A percentile compares a stretch with the other conserved stretches of the same genome.
Evolutionary conservation across 192 early-diverging fungal genomes (phyloP).

Genomic region (Chytriomyces sp.): DNA sequence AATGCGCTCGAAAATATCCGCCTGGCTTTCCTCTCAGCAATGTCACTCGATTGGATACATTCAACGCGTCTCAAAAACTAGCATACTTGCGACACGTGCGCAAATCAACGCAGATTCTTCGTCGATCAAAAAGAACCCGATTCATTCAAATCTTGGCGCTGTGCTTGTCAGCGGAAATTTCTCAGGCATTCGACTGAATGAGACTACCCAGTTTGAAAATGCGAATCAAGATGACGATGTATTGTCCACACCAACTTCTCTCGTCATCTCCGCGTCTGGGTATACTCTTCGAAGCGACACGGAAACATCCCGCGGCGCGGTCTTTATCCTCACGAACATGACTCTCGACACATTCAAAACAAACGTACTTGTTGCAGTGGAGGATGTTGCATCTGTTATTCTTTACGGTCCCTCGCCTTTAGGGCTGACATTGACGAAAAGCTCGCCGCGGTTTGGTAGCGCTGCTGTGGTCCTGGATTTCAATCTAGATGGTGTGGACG

Average conservation of each 20-base stretch:
- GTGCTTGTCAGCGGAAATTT: constrained; percentile 73
- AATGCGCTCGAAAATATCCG: not conserved
- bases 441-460: constrained; percentile 70
- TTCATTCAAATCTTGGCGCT: constrained; percentile 70
- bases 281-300: constrained; percentile 30
- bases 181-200: constrained; percentile 41
- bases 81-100: not conserved
- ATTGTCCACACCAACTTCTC: not conserved
- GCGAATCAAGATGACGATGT: not conserved
- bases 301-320: constrained; percentile 22
- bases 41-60: constrained; percentile 17
- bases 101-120: too few species aligned
- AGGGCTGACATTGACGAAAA: too few species aligned
- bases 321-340: constrained; percentile 37
- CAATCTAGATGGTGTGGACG: constrained; percentile 86
- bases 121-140: not conserved
- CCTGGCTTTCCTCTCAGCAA: not conserved
- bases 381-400: constrained; percentile 1
- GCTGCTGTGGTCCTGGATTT: constrained; percentile 78
- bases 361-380: not conserved
- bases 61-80: constrained; percentile 9
- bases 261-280: constrained; percentile 43
- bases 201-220: too few species aligned
- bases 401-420: not conserved
- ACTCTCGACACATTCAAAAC: not conserved